Percentiles rank a stretch among this genome's conserved stretches.
These are phyloP conservation scores for Potentilla sterilis DNA, from an alignment of 306 rosid species.

Conservation along the genomic window DNA sequence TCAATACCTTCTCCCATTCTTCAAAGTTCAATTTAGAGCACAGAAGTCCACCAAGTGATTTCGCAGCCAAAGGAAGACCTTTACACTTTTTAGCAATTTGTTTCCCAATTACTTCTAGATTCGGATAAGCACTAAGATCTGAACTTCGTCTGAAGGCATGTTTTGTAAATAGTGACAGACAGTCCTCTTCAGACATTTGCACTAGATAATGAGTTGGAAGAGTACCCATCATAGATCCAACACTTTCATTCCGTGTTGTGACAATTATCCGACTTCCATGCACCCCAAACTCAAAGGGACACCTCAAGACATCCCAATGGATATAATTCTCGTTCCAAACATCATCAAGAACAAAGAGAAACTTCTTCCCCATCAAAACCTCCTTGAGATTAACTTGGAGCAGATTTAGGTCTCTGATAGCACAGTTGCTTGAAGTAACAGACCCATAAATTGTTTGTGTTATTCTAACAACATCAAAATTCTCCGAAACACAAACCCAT, in stretches of 20 bases:
- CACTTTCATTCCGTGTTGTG: slow-evolving; percentile 11
- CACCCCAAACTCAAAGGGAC: not conserved
- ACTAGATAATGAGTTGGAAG: not conserved
- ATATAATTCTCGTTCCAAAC: slow-evolving; percentile 9
- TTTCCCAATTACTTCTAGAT: slow-evolving; percentile 13
- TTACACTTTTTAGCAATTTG: slow-evolving; percentile 5
- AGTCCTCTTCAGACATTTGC: not conserved
- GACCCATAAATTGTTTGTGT: not conserved
- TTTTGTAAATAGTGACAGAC: not conserved
- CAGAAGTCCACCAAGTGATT: not conserved
- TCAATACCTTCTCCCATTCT: not conserved
- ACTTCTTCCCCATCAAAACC: slow-evolving; percentile 6
- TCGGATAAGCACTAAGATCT: not conserved
- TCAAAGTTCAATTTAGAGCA: not conserved
- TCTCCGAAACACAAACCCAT: slow-evolving; percentile 2
- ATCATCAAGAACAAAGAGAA: slow-evolving; percentile 1
- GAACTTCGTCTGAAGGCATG: slow-evolving; percentile 6
- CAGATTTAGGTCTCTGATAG: not conserved
- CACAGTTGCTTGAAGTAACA: not conserved
- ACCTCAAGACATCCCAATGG: not conserved
- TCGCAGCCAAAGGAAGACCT: slow-evolving; percentile 1
- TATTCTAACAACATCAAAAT: not conserved
- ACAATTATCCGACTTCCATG: slow-evolving; percentile 2
- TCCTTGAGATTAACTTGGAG: not conserved
- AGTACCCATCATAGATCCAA: not conserved